Evolutionary conservation across 257 asterid genomes (phyloP).

Genomic region (Nicotiana obtusifolia): DNA sequence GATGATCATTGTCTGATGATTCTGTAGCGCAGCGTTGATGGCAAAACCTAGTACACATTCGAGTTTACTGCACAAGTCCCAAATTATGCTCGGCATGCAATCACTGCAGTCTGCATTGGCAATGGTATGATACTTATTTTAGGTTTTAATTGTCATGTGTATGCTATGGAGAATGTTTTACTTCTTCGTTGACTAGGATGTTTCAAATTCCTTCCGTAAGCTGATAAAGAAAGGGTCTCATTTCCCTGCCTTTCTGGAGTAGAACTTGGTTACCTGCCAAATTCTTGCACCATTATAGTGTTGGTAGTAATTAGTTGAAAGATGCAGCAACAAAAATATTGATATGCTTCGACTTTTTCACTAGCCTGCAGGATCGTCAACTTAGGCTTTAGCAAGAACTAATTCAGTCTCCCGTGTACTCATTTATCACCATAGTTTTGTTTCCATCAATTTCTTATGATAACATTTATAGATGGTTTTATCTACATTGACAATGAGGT

Average conservation of each 20-base stretch:
- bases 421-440: background rate
- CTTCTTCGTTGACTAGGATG: background rate
- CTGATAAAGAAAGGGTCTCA: background rate
- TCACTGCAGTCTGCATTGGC: conserved; percentile 63
- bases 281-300: background rate
- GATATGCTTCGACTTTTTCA: background rate
- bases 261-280: background rate
- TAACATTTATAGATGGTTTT: background rate
- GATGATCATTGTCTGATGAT: conserved; percentile 10
- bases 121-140: conserved; percentile 43
- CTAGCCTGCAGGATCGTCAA: background rate
- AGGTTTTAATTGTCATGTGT: background rate
- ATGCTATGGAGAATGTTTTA: background rate
- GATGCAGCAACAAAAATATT: background rate
- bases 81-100: conserved; percentile 87
- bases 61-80: conserved; percentile 82
- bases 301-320: background rate
- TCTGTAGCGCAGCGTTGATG: conserved; percentile 68
- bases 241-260: background rate
- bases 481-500: background rate
- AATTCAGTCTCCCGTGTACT: background rate
- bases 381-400: background rate
- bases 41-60: conserved; percentile 65
- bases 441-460: background rate
- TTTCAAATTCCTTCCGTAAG: background rate